Evolutionary conservation across 2,329 filamentous ascomycete species (phyloP).

Genomic region (Alternaria atra): DNA sequence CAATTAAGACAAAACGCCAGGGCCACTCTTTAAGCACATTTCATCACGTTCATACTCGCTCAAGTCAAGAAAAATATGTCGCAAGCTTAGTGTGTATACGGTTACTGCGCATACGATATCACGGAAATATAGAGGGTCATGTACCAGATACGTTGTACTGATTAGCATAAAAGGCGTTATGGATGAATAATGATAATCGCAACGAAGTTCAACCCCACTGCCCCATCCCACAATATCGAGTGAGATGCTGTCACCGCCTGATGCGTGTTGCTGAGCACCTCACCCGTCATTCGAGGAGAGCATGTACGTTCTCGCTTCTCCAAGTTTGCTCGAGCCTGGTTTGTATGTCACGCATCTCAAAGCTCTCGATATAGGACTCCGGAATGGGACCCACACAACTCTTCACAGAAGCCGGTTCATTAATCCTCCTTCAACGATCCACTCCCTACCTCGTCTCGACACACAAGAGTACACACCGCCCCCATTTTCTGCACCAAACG

Average conservation of each 20-base stretch:
- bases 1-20: slow-evolving; percentile 23
- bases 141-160: slow-evolving; percentile 10
- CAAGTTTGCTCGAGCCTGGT: slow-evolving; percentile 1
- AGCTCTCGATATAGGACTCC: not conserved
- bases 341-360: not conserved
- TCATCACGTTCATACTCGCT: not conserved
- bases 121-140: slow-evolving; percentile 7
- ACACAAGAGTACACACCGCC: slow-evolving; percentile 11
- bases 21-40: slow-evolving; percentile 26
- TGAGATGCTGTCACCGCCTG: not conserved
- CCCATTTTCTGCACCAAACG: not conserved
- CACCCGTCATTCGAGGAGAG: slow-evolving; percentile 9
- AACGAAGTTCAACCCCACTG: not conserved
- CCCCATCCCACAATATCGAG: not conserved
- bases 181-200: slow-evolving; percentile 1
- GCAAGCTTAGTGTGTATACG: slow-evolving; percentile 6
- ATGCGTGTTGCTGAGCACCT: not conserved
- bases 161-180: slow-evolving; percentile 7
- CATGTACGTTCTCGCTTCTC: slow-evolving; percentile 1
- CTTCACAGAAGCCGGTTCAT: not conserved
- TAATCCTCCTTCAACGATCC: not conserved
- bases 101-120: not conserved
- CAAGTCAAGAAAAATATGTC: not conserved
- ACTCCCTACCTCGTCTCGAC: not conserved
- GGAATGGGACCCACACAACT: not conserved